phyloP scores from a whole-genome alignment of 2,329 filamentous ascomycete species.

The Cadophora malorum region DNA sequence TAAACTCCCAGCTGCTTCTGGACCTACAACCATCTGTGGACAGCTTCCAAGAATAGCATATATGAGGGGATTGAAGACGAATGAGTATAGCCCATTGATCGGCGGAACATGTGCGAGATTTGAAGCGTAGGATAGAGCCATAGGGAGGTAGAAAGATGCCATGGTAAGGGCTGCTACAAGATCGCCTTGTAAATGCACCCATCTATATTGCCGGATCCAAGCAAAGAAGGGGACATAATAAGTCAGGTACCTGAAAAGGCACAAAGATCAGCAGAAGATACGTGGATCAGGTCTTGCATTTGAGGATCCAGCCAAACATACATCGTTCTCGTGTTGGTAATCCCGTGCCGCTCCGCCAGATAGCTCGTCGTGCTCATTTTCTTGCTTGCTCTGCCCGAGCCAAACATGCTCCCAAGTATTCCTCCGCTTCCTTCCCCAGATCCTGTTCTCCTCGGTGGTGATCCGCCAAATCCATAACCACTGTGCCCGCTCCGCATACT shows the following conservation, averaged over 20 bases:
- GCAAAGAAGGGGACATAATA: constrained; percentile 93
- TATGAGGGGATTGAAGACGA: constrained; percentile 89
- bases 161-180: constrained; percentile 90
- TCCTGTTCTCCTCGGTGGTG: constrained; percentile 26
- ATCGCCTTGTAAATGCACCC: constrained; percentile 84
- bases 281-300: not conserved
- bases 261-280: constrained; percentile 28
- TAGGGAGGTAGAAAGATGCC: constrained; percentile 97
- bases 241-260: constrained; percentile 72
- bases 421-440: constrained; percentile 32
- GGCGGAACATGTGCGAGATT: constrained; percentile 93
- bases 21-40: constrained; percentile 91
- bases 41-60: constrained; percentile 93
- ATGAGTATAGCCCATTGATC: constrained; percentile 92
- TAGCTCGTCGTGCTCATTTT: constrained; percentile 76
- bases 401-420: constrained; percentile 38
- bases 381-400: constrained; percentile 49
- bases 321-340: constrained; percentile 78
- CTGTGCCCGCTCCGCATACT: constrained; percentile 39
- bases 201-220: constrained; percentile 88
- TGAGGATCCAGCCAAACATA: constrained; percentile 50
- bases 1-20: constrained; percentile 91
- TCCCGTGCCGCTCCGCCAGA: constrained; percentile 74
- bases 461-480: constrained; percentile 37
- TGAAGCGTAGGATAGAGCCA: constrained; percentile 90